These are phyloP conservation scores for Crithidia expoeki DNA, from an alignment of 208 protist species.

Conservation along the genomic window DNA sequence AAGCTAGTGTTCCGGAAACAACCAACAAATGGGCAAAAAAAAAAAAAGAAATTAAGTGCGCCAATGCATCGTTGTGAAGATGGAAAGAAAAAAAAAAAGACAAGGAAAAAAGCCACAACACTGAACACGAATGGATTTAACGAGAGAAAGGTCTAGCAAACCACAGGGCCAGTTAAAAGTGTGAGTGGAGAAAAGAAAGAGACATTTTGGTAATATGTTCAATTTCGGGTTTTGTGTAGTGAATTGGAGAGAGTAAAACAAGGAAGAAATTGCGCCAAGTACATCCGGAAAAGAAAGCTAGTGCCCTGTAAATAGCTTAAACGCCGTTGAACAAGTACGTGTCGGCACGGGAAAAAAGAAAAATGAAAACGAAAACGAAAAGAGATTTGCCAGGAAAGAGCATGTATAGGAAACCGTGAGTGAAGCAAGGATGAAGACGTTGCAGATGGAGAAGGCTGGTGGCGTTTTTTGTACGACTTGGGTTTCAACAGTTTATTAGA, in stretches of 20 bases:
- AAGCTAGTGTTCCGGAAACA: constrained; percentile 12
- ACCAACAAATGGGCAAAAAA: constrained; percentile 4
- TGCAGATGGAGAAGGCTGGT: background rate
- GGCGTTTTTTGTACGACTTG: background rate
- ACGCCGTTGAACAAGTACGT: background rate
- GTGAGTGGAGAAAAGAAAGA: background rate
- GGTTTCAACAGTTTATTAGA: background rate
- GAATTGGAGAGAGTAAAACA: background rate
- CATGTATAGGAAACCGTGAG: background rate
- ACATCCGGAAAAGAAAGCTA: background rate
- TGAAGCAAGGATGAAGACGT: background rate
- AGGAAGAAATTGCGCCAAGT: background rate
- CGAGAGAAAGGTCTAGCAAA: background rate
- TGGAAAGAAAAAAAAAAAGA: constrained; percentile 7
- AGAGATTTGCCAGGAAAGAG: background rate
- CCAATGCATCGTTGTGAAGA: constrained; percentile 2
- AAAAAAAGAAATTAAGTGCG: constrained; percentile 11
- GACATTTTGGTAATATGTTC: constrained; percentile 15
- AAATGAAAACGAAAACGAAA: background rate
- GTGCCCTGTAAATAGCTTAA: background rate
- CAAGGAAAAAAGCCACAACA: background rate
- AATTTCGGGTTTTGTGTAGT: constrained; percentile 8
- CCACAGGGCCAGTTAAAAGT: background rate
- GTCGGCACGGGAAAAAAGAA: background rate
- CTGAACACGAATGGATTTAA: background rate